Base-by-base conservation (phyloP, 306 rosid species). In the Ormosia semicastrata region DNA sequence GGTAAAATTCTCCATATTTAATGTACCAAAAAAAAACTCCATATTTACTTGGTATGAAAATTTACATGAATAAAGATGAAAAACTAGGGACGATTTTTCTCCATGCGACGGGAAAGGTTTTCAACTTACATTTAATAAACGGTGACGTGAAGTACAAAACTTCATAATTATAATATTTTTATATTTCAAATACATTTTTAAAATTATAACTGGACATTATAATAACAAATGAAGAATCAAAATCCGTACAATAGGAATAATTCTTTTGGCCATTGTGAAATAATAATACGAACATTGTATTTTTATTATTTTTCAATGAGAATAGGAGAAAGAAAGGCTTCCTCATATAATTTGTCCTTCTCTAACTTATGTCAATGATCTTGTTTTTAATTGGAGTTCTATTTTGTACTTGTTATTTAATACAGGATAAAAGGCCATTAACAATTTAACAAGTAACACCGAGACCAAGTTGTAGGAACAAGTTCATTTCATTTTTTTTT, bases 321-420 rank as follows among this genome's bases (percentile, higher is more conserved):
- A 77, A 52, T 52, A 77, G 3, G 32, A 52, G 82, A 30, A 66
- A 77, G 30, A 54, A 18, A 66, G 75, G 56, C 8, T 30, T 37
- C 40, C 65, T 33, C 33, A 66, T 50, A 41, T 29, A 52, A 78
- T 66, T 78, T 78, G 82, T 39, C 75, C 50, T 78, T 40, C 40
- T 78, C 54, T 29, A 77, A 39, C 54, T 8, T 39, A 3, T 17
- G 34, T 12, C 74, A 50, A 77, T 18, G 65, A 18, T 66, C 11
- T 2, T 0, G 12, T 40, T 52, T 53, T 8, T 0, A 8, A 14
- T 65, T 37, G 43, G 43, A 52, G 14, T 53, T 53, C 10, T 37
- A 37, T 66, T 40, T 66, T 52, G 66, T 77, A 52, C 1, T 36
- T 17, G 33, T 66, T 43, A 44, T 32, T 32, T 8, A 29, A 78